Conservation (phyloP, 1,284 basidiomycete species). For the Blastosporella zonata region DNA sequence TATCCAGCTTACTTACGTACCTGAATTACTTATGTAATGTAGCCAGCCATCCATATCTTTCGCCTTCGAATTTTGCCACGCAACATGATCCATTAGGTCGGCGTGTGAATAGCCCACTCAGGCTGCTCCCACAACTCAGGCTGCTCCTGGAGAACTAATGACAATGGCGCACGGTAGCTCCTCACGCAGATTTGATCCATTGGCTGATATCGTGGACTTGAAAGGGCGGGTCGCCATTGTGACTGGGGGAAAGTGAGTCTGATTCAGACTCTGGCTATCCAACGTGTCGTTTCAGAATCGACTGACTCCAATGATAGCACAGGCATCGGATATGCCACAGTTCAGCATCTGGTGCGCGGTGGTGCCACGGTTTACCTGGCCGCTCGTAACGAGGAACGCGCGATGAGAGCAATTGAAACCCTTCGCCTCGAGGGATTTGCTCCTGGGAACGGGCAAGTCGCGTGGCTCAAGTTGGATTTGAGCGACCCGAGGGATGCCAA, state of each 20-base stretch:
- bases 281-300: background rate
- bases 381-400: slow-evolving; percentile 36
- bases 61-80: too few relatives aligned
- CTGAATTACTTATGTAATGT: too few relatives aligned
- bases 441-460: slow-evolving; percentile 37
- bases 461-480: slow-evolving; percentile 47
- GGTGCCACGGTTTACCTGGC: slow-evolving; percentile 49
- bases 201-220: slow-evolving; percentile 25
- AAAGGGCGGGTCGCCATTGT: slow-evolving; percentile 39
- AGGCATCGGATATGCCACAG: slow-evolving; percentile 44
- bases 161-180: background rate
- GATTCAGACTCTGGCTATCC: background rate
- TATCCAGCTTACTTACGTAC: too few relatives aligned
- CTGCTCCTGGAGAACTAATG: too few relatives aligned
- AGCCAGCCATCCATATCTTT: too few relatives aligned
- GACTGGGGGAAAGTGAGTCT: slow-evolving; percentile 41
- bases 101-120: too few relatives aligned
- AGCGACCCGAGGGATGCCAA: slow-evolving; percentile 40
- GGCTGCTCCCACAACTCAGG: too few relatives aligned
- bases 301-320: slow-evolving; percentile 24
- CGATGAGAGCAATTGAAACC: slow-evolving; percentile 35
- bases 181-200: slow-evolving; percentile 22
- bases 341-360: slow-evolving; percentile 40
- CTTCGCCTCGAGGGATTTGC: slow-evolving; percentile 36
- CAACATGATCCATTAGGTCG: too few relatives aligned